These are phyloP conservation scores for Penicillium frequentans DNA, from an alignment of 2,329 filamentous ascomycete species.

Conservation along the genomic window DNA sequence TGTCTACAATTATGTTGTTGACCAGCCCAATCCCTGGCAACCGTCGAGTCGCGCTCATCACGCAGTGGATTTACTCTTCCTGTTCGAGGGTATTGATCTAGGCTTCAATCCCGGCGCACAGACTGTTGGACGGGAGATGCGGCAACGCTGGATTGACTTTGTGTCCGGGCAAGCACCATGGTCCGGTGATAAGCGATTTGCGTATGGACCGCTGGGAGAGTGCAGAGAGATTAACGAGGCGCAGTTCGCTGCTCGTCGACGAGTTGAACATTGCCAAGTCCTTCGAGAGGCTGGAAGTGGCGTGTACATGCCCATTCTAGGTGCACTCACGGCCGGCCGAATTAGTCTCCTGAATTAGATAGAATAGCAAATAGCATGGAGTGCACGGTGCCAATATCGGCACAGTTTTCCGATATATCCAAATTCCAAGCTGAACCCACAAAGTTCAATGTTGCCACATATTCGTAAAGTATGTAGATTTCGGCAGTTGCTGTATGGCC, in stretches of 20 bases:
- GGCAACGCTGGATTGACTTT: slow-evolving; percentile 44
- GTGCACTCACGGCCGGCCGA: slow-evolving; percentile 39
- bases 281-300: slow-evolving; percentile 30
- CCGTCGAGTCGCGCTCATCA: slow-evolving; percentile 48
- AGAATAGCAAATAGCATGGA: background rate
- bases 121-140: slow-evolving; percentile 37
- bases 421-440: background rate
- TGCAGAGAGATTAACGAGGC: slow-evolving; percentile 31
- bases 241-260: slow-evolving; percentile 35
- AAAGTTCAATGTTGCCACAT: background rate
- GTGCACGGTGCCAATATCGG: background rate
- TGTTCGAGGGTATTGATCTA: slow-evolving; percentile 46
- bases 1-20: slow-evolving; percentile 45
- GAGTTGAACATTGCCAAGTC: slow-evolving; percentile 30
- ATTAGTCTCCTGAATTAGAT: slow-evolving; percentile 45
- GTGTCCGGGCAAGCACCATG: slow-evolving; percentile 40
- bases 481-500: slow-evolving; percentile 12
- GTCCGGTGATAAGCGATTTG: slow-evolving; percentile 32
- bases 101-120: slow-evolving; percentile 36
- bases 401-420: background rate
- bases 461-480: background rate
- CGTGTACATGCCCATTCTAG: slow-evolving; percentile 33
- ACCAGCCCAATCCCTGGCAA: slow-evolving; percentile 52
- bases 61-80: slow-evolving; percentile 48
- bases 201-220: slow-evolving; percentile 43